Evolutionary conservation across 176 grass and related monocot species (phyloP).

Genomic region (Musa schizocarpa): DNA sequence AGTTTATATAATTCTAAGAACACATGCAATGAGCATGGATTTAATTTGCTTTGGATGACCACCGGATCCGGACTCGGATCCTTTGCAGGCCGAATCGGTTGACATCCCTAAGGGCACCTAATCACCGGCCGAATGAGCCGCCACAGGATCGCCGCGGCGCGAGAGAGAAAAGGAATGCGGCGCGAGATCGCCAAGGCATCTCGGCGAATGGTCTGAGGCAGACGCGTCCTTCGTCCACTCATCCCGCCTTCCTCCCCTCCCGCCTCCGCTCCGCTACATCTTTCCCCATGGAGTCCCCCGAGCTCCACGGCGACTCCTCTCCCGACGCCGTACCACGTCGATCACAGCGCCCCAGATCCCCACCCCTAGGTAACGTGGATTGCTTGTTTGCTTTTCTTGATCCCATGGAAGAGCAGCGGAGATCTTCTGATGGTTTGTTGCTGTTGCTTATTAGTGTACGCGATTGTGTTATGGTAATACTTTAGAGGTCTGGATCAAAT

Average conservation of each 20-base stretch:
- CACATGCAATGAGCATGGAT: too few relatives aligned
- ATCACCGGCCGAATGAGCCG: too few relatives aligned
- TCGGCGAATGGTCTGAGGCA: background rate
- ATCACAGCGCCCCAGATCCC: slow-evolving; percentile 42
- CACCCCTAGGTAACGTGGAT: slow-evolving; percentile 24
- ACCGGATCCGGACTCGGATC: too few relatives aligned
- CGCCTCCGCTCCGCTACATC: slow-evolving; percentile 1
- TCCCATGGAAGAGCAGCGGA: background rate
- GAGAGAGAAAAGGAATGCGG: too few relatives aligned
- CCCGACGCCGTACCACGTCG: slow-evolving; percentile 66
- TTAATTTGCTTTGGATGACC: too few relatives aligned
- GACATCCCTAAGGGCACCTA: too few relatives aligned
- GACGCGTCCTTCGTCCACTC: too few relatives aligned
- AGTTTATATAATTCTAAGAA: too few relatives aligned
- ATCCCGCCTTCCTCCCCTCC: background rate
- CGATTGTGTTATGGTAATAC: too few relatives aligned
- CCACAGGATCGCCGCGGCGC: too few relatives aligned
- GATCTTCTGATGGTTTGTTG: background rate
- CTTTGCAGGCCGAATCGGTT: too few relatives aligned
- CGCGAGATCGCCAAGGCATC: too few relatives aligned
- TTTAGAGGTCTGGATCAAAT: background rate
- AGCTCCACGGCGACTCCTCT: slow-evolving; percentile 82
- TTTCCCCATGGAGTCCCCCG: slow-evolving; percentile 55
- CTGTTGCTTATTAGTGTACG: background rate
- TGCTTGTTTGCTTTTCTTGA: background rate